Conservation (phyloP, 306 rosid species). For the Phaseolus lunatus region DNA sequence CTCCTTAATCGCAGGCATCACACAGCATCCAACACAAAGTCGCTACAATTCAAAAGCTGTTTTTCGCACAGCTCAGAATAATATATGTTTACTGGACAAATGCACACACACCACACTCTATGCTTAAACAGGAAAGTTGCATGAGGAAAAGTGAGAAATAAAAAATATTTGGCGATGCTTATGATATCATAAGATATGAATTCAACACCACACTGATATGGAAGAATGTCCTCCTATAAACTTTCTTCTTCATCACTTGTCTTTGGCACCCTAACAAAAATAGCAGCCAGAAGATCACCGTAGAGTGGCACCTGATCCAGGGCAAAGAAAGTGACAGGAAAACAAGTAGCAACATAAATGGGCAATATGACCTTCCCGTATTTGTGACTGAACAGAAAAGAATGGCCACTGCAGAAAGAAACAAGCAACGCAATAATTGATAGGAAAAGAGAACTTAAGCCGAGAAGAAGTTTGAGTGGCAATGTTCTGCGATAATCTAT, state of each 20-base stretch:
- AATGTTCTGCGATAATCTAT: conserved; percentile 52
- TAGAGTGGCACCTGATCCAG: too few species aligned
- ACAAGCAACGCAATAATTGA: conserved; percentile 56
- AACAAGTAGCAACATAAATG: conserved; percentile 50
- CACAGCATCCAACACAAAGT: neutral
- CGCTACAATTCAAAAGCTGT: too few species aligned
- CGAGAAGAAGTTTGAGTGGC: conserved; percentile 69
- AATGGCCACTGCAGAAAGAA: conserved; percentile 42
- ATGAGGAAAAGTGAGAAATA: neutral
- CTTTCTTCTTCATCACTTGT: conserved; percentile 22
- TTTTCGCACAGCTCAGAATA: too few species aligned
- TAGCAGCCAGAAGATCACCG: conserved; percentile 42
- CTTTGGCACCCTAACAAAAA: conserved; percentile 38
- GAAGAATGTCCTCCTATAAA: neutral
- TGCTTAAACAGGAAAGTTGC: neutral
- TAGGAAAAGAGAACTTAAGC: conserved; percentile 59
- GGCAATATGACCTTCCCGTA: conserved; percentile 40
- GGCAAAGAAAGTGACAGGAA: conserved; percentile 47
- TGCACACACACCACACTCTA: neutral
- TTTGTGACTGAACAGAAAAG: conserved; percentile 48
- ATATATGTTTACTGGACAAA: too few species aligned
- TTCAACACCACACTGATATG: neutral
- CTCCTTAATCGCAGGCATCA: neutral
- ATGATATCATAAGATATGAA: too few species aligned
- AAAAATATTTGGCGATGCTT: neutral